These are phyloP conservation scores for Fusarium fracticaudum DNA, from an alignment of 2,329 filamentous ascomycete genomes.

Conservation along the genomic window DNA sequence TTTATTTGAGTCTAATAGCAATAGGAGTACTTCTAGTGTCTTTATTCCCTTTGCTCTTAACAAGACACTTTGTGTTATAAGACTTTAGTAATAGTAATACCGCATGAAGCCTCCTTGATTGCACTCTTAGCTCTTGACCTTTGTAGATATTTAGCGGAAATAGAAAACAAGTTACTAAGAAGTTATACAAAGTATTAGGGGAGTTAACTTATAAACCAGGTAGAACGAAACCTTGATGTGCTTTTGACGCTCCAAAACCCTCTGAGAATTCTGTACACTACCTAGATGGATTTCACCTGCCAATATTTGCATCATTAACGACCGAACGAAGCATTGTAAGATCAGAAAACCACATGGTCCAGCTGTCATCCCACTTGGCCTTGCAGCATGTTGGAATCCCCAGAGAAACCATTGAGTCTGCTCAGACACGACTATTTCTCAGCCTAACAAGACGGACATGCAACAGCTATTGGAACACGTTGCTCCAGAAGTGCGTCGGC, in stretches of 20 bases:
- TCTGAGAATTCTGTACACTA: no score
- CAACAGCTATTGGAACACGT: not conserved
- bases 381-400: not conserved
- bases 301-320: not conserved
- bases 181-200: not conserved
- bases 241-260: no score
- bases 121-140: not conserved
- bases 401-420: not conserved
- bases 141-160: no score
- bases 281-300: no score
- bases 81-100: not conserved
- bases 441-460: not conserved
- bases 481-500: not conserved
- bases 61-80: not conserved
- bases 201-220: not conserved
- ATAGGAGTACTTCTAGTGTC: not conserved
- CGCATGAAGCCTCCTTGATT: rapidly evolving
- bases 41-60: not conserved
- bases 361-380: not conserved
- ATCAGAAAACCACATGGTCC: not conserved
- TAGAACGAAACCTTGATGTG: not conserved
- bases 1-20: not conserved
- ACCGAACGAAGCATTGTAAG: not conserved
- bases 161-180: not conserved
- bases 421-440: not conserved